Conservation (phyloP, 148 eudicot species). For the Rhododendron molle region DNA sequence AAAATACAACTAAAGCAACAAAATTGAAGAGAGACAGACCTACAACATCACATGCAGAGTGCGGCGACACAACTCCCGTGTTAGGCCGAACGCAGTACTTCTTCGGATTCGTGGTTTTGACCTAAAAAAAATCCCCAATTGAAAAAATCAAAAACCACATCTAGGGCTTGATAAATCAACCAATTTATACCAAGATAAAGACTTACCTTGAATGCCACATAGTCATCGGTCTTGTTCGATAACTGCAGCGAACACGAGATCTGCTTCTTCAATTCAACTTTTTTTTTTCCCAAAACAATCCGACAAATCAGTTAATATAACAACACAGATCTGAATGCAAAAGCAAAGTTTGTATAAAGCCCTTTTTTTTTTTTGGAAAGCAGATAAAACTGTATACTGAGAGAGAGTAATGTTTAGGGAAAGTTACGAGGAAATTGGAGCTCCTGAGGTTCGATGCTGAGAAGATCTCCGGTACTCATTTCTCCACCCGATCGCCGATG, state of each 20-base stretch:
- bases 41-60: constrained; percentile 62
- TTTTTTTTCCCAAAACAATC: constrained; percentile 1
- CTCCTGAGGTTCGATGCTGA: constrained; percentile 73
- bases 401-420: background rate
- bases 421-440: constrained; percentile 73
- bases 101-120: constrained; percentile 89
- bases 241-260: constrained; percentile 70
- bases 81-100: constrained; percentile 87
- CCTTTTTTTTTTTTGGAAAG: background rate
- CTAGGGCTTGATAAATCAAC: constrained; percentile 6
- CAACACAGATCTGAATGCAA: constrained; percentile 21
- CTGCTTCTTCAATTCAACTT: constrained; percentile 96
- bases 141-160: background rate
- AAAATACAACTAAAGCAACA: background rate
- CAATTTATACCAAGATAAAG: background rate
- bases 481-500: constrained; percentile 4
- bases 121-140: constrained; percentile 37
- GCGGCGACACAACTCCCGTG: constrained; percentile 74
- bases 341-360: background rate
- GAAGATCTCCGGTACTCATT: constrained; percentile 78
- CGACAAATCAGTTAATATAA: background rate
- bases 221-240: constrained; percentile 58
- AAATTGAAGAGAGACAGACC: constrained; percentile 29
- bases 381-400: background rate
- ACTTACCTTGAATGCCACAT: constrained; percentile 89